Conservation (phyloP, 768 basidiomycete species). For the Russula dissimulans region DNA sequence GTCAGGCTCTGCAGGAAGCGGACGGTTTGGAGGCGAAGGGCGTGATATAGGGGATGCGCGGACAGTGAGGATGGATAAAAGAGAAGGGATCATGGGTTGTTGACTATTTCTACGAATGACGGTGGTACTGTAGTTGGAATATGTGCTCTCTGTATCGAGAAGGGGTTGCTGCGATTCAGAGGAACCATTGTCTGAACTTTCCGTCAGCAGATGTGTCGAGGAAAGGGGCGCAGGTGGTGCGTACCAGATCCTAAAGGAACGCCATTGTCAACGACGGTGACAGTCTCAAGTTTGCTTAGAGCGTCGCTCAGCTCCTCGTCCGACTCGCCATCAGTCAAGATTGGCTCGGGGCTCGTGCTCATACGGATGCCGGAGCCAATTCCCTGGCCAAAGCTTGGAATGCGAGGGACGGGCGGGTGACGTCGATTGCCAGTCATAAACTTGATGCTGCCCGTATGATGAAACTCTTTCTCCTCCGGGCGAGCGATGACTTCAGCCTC, state of each 20-base stretch:
- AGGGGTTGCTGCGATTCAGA: slow-evolving; percentile 36
- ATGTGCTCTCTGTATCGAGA: slow-evolving; percentile 35
- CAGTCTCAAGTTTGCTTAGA: slow-evolving; percentile 41
- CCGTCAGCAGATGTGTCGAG: neutral
- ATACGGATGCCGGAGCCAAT: slow-evolving; percentile 50
- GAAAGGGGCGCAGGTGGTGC: slow-evolving; percentile 1
- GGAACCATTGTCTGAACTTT: neutral
- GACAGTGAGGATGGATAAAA: slow-evolving; percentile 48
- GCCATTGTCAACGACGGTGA: slow-evolving; percentile 38
- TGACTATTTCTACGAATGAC: slow-evolving; percentile 48
- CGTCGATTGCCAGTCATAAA: slow-evolving; percentile 66
- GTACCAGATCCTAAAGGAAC: slow-evolving; percentile 9
- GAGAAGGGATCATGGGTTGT: slow-evolving; percentile 24
- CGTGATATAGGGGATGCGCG: slow-evolving; percentile 19
- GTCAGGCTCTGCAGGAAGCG: slow-evolving; percentile 17
- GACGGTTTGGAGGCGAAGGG: neutral
- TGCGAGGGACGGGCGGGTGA: slow-evolving; percentile 53
- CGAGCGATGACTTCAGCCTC: slow-evolving; percentile 75
- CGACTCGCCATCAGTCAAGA: slow-evolving; percentile 44
- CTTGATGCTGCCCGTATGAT: slow-evolving; percentile 74
- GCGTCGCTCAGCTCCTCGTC: slow-evolving; percentile 63
- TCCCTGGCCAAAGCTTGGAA: slow-evolving; percentile 79
- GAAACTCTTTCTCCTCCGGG: slow-evolving; percentile 57
- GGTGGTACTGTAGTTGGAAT: slow-evolving; percentile 61
- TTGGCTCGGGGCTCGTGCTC: slow-evolving; percentile 24